Evolutionary conservation across 805 yeast species (phyloP).

Genomic region (Kluyveromyces dobzhanskii): DNA sequence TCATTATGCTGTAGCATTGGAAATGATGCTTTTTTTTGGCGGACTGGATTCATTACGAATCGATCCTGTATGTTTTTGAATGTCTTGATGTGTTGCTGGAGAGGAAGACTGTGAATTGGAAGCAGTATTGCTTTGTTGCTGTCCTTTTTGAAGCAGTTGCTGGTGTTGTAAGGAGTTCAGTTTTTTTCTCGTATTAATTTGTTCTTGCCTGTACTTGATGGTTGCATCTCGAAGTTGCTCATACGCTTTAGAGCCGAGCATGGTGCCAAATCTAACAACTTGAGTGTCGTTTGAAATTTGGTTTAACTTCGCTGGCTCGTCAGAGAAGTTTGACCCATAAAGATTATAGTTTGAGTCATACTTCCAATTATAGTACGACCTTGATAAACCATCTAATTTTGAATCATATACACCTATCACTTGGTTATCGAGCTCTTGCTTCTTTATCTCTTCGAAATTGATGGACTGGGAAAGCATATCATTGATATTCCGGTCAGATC

Average conservation of each 20-base stretch:
- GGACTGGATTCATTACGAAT: slow-evolving; percentile 1
- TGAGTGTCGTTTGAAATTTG: slow-evolving; percentile 82
- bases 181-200: slow-evolving; percentile 2
- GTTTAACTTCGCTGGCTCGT: slow-evolving; percentile 77
- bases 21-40: not conserved
- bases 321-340: slow-evolving; percentile 44
- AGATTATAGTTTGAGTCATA: slow-evolving; percentile 51
- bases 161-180: slow-evolving; percentile 6
- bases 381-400: slow-evolving; percentile 34
- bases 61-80: not conserved
- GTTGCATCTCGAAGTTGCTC: slow-evolving; percentile 69
- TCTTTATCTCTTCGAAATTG: slow-evolving; percentile 30
- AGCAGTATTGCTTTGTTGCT: slow-evolving; percentile 3
- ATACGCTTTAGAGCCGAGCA: slow-evolving; percentile 80
- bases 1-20: slow-evolving; percentile 1
- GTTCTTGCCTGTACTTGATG: slow-evolving; percentile 57
- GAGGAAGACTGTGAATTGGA: not conserved
- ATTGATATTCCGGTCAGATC: slow-evolving; percentile 32
- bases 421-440: slow-evolving; percentile 19
- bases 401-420: slow-evolving; percentile 39
- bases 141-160: slow-evolving; percentile 12
- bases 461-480: slow-evolving; percentile 35
- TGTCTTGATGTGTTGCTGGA: not conserved
- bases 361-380: slow-evolving; percentile 57
- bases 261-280: slow-evolving; percentile 82